A percentile compares a stretch with the other conserved stretches of the same genome.
Evolutionary conservation across 805 yeast species (phyloP).

Genomic region (Saccharomyces cerevisiae): DNA sequence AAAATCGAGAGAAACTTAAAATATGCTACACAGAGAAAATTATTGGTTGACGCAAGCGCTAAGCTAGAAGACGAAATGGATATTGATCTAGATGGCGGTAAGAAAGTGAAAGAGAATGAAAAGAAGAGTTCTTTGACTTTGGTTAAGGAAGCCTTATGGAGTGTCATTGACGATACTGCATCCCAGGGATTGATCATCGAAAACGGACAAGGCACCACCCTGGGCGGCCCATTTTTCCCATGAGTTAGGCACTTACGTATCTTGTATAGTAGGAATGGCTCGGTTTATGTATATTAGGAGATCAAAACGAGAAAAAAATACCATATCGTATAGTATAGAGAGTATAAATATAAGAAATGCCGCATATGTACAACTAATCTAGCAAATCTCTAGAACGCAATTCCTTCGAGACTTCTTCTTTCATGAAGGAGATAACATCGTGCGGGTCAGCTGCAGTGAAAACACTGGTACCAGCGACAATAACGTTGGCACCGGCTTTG

Average conservation of each 20-base stretch:
- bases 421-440: conserved; percentile 62
- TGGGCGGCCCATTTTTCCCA: conserved; percentile 64
- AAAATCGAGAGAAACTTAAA: conserved; percentile 74
- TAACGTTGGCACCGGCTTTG: conserved; percentile 95
- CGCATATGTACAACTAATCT: conserved; percentile 9
- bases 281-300: background rate
- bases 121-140: conserved; percentile 30
- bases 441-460: conserved; percentile 77
- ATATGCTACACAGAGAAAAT: conserved; percentile 54
- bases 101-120: conserved; percentile 19
- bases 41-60: conserved; percentile 42
- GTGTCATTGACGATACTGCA: conserved; percentile 50
- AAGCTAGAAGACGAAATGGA: conserved; percentile 33
- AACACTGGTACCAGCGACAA: conserved; percentile 94
- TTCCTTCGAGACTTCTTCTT: conserved; percentile 48
- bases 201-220: conserved; percentile 70
- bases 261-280: conserved; percentile 6
- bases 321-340: background rate
- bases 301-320: background rate
- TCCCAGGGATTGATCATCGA: conserved; percentile 39
- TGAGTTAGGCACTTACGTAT: conserved; percentile 12
- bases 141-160: conserved; percentile 63
- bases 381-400: conserved; percentile 41
- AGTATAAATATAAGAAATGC: background rate
- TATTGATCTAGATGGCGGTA: conserved; percentile 36